Evolutionary conservation across 208 protist species (phyloP).

Genomic region (Naegleria lovaniensis): DNA sequence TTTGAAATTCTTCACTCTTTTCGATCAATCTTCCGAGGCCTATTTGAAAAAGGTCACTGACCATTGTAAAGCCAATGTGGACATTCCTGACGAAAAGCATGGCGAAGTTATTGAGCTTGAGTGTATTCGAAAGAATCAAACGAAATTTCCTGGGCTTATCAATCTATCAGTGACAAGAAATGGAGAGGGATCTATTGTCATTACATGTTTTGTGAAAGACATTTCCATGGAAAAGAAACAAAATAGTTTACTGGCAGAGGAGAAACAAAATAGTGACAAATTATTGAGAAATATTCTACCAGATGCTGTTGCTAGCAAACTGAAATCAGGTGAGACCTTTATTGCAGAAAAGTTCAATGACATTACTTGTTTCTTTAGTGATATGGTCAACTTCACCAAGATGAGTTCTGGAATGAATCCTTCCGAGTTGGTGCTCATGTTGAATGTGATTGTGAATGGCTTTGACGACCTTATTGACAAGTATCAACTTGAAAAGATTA

Average conservation of each 20-base stretch:
- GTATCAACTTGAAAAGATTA: constrained; percentile 28
- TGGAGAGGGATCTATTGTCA: not conserved
- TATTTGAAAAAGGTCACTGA: not conserved
- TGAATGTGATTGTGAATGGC: constrained; percentile 2
- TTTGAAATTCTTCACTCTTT: not conserved
- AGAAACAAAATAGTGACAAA: constrained; percentile 26
- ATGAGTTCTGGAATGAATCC: constrained; percentile 14
- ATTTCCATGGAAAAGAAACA: constrained; percentile 7
- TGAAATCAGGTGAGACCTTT: constrained; percentile 19
- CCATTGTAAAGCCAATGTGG: not conserved
- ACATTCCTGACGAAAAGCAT: not conserved
- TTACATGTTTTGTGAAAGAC: not conserved
- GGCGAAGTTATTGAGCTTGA: not conserved
- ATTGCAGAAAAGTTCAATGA: constrained; percentile 29
- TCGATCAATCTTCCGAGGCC: not conserved
- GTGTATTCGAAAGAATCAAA: not conserved
- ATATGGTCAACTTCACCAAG: constrained; percentile 30
- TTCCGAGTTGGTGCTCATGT: not conserved
- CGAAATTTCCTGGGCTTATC: not conserved
- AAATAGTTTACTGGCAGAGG: not conserved
- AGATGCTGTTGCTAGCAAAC: not conserved
- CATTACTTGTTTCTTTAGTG: constrained; percentile 28
- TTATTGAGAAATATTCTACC: constrained; percentile 34
- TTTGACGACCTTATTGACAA: constrained; percentile 23
- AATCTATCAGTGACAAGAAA: not conserved